Base-by-base conservation (phyloP, 2,329 filamentous ascomycete genomes). In the Arthroderma sp. region DNA sequence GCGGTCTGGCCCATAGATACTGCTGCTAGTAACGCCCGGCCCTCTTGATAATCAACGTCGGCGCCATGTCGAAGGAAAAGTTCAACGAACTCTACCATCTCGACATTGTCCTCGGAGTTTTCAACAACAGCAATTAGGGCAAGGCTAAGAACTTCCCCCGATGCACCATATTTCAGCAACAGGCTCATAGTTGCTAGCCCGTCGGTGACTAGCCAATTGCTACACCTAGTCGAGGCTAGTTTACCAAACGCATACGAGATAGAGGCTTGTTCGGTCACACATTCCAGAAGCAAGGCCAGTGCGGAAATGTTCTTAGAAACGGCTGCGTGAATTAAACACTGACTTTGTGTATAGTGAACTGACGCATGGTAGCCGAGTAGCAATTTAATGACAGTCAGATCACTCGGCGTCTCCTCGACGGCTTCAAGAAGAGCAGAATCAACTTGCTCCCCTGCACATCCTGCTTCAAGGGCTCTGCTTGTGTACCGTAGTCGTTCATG, bases 311-410 rank as follows among this genome's bases (percentile, higher is more conserved):
- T 42, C 38, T 37, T 49, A 15, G 45, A 50, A 5, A 45, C 45
- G 7, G 52, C 53, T 4, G 52, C 47, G 15, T 50, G 45, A 30
- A 50, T 36, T 3, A 79, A 66, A 4, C 73, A 70, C 43, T 77
- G 73, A 1, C 75, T 75, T 6, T 68, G 64, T 15, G 71, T 71
- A 53, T 71, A 71, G 52, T 79, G 72, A 0, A 73, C 69, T 43
- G 72, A 71, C 3, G 75, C 77, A 0, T 75, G 75, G 30, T 70
- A 65, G 1, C 57, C 49, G 5, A 80, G 59, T 11, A 81, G 54
- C 6, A 77, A 66, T 29, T 59, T 61, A 30, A 79, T 64, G 9
- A 78, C 44, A 4, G 51, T 47, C 15, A 38, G 27, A 29, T 53
- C 49, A 27, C 40, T 47, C n/a, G 51, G 49, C 10, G 30, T 36